Conservation (phyloP, 179 eudicot genomes). For the Beta corolliflora region DNA sequence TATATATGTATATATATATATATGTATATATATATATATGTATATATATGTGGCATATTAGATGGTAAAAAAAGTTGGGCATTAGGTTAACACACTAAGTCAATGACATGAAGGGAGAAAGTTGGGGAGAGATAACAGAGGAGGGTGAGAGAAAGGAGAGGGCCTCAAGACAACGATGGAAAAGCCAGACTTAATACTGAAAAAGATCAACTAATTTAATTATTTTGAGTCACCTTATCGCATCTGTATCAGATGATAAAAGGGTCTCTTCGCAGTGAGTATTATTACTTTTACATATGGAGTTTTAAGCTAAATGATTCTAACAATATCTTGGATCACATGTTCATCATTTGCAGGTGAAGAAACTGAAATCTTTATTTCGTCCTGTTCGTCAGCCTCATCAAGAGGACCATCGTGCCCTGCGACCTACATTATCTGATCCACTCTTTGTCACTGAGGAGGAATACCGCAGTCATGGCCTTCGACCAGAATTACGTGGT, state of each 20-base stretch:
- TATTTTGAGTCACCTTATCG: too few species aligned
- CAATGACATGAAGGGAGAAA: background rate
- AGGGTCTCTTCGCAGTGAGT: background rate
- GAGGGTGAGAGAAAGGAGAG: background rate
- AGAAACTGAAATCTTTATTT: constrained; percentile 51
- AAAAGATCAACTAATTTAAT: too few species aligned
- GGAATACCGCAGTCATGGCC: constrained; percentile 41
- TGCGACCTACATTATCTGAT: constrained; percentile 29
- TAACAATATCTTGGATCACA: background rate
- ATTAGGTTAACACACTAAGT: background rate
- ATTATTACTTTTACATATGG: background rate
- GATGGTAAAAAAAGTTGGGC: background rate
- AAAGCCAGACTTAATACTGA: too few species aligned
- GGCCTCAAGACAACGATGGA: too few species aligned
- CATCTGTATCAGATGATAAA: background rate
- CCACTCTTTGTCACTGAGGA: constrained; percentile 32
- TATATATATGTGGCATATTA: too few species aligned
- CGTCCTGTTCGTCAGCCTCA: constrained; percentile 39
- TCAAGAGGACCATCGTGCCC: constrained; percentile 33
- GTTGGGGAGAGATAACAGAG: background rate
- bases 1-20: too few species aligned
- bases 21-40: too few species aligned
- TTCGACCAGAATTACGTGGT: constrained; percentile 25
- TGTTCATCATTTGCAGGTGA: constrained; percentile 51
- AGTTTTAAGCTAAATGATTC: background rate